Percentiles rank a stretch among this genome's conserved stretches.
Evolutionary conservation across 768 basidiomycete species (phyloP).

Genomic region (Kwoniella sp.): DNA sequence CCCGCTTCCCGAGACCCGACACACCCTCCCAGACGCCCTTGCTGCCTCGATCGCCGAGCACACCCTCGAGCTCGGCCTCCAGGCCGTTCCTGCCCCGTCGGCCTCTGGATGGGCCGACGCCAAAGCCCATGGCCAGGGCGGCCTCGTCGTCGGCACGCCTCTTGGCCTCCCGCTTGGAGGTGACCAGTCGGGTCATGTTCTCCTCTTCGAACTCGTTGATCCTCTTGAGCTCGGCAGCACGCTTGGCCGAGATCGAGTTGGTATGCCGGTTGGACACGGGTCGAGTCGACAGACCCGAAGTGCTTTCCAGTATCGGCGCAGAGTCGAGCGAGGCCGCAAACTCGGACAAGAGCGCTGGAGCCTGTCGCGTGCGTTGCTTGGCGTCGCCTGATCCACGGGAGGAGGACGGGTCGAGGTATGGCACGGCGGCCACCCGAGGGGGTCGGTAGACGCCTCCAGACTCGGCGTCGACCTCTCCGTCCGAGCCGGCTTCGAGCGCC

Average conservation of each 20-base stretch:
- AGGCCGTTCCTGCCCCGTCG: slow-evolving; percentile 46
- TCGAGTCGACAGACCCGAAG: slow-evolving; percentile 49
- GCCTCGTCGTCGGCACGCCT: slow-evolving; percentile 74
- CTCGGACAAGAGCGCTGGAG: slow-evolving; percentile 51
- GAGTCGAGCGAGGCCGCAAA: slow-evolving; percentile 45
- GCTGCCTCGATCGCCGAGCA: slow-evolving; percentile 42
- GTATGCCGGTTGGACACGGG: slow-evolving; percentile 35
- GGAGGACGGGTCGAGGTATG: slow-evolving; percentile 69
- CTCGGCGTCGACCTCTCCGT: slow-evolving; percentile 22
- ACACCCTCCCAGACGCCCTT: slow-evolving; percentile 48
- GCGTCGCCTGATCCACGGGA: slow-evolving; percentile 4
- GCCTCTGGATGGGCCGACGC: slow-evolving; percentile 38
- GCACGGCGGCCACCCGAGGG: slow-evolving; percentile 81
- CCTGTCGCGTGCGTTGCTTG: slow-evolving; percentile 54
- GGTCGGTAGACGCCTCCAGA: slow-evolving; percentile 54
- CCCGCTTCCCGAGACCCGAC: slow-evolving; percentile 25
- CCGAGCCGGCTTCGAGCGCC: slow-evolving; percentile 7
- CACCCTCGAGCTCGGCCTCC: slow-evolving; percentile 50
- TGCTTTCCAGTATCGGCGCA: slow-evolving; percentile 49
- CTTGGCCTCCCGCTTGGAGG: slow-evolving; percentile 80
- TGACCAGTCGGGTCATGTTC: slow-evolving; percentile 82
- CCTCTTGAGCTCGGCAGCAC: slow-evolving; percentile 72
- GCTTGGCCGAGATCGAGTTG: slow-evolving; percentile 57
- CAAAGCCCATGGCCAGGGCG: slow-evolving; percentile 72
- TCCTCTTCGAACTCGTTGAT: slow-evolving; percentile 90